Percentiles rank a stretch among this genome's conserved stretches.
Evolutionary conservation across 2,329 filamentous ascomycete genomes (phyloP).

Genomic region (Microcera coccophila): DNA sequence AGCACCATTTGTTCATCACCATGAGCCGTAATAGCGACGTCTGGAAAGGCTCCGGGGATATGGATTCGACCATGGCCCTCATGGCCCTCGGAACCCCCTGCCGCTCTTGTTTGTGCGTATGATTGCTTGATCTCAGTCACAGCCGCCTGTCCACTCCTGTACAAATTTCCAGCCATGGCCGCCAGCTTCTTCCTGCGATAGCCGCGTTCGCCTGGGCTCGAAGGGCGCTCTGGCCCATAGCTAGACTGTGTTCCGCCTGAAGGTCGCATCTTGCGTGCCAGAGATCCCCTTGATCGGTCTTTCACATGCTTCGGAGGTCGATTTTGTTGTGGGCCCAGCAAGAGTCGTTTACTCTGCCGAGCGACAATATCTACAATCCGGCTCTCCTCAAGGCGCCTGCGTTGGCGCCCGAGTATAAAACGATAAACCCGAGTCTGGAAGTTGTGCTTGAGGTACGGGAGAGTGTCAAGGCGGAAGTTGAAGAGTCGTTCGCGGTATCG

Average conservation of each 20-base stretch:
- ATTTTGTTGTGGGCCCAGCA: constrained; percentile 37
- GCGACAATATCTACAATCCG: constrained; percentile 43
- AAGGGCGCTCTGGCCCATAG: constrained; percentile 29
- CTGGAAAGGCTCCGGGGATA: constrained; percentile 76
- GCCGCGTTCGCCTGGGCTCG: constrained; percentile 53
- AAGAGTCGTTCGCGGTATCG: constrained; percentile 64
- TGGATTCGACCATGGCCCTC: constrained; percentile 32
- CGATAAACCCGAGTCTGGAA: constrained; percentile 74
- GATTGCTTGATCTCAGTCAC: constrained; percentile 58
- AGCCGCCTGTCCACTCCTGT: constrained; percentile 53
- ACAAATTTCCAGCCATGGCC: constrained; percentile 55
- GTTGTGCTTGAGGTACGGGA: constrained; percentile 66
- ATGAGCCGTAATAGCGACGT: constrained; percentile 73
- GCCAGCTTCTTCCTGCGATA: constrained; percentile 75
- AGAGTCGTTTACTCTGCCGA: constrained; percentile 42
- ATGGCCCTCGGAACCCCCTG: constrained; percentile 26
- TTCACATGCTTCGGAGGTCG: constrained; percentile 31
- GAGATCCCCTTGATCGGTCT: constrained; percentile 29
- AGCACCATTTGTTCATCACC: constrained; percentile 90
- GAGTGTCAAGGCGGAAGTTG: constrained; percentile 68
- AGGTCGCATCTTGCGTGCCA: constrained; percentile 29
- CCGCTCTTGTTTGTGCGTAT: constrained; percentile 51
- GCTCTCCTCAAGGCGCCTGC: constrained; percentile 47
- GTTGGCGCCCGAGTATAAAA: constrained; percentile 64
- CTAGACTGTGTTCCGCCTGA: constrained; percentile 21